Conservation (phyloP, 257 asterid species). For the Linderniella brevidens region DNA sequence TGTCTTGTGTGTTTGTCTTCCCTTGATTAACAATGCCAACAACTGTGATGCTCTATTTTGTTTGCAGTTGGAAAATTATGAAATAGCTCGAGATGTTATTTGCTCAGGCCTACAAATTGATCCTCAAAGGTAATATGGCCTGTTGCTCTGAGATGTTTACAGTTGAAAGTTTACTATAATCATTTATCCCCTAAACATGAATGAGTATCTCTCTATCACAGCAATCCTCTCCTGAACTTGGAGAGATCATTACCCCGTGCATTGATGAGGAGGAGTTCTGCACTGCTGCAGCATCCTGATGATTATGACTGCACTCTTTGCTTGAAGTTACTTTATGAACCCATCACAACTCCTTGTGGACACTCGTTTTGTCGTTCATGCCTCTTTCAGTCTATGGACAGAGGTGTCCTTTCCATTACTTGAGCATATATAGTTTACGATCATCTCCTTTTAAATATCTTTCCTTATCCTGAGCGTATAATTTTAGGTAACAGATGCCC, state of each 20-base stretch:
- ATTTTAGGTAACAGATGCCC: conserved; percentile 83
- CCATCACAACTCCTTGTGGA: conserved; percentile 93
- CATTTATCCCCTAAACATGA: background rate
- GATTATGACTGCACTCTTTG: conserved; percentile 96
- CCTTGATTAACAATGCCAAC: background rate
- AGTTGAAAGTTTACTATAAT: background rate
- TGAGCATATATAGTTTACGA: conserved; percentile 2
- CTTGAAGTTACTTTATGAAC: conserved; percentile 75
- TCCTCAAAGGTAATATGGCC: conserved; percentile 41
- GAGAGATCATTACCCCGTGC: conserved; percentile 29
- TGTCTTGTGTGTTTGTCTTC: background rate
- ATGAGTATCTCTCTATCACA: conserved; percentile 11
- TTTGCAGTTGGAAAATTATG: conserved; percentile 78
- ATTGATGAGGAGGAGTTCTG: conserved; percentile 36
- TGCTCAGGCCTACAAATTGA: conserved; percentile 59
- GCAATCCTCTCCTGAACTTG: conserved; percentile 47
- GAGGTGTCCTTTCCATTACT: conserved; percentile 28
- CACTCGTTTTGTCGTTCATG: conserved; percentile 96
- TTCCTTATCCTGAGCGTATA: conserved; percentile 9
- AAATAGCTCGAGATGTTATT: conserved; percentile 54
- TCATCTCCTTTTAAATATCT: conserved; percentile 5
- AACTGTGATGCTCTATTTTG: background rate
- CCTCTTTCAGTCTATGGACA: conserved; percentile 91
- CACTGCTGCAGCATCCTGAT: conserved; percentile 55
- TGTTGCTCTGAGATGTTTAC: background rate